Percentiles rank a stretch among this genome's conserved stretches.
phyloP scores from a whole-genome alignment of 257 asterid species.

The Solanum tarapatanum region DNA sequence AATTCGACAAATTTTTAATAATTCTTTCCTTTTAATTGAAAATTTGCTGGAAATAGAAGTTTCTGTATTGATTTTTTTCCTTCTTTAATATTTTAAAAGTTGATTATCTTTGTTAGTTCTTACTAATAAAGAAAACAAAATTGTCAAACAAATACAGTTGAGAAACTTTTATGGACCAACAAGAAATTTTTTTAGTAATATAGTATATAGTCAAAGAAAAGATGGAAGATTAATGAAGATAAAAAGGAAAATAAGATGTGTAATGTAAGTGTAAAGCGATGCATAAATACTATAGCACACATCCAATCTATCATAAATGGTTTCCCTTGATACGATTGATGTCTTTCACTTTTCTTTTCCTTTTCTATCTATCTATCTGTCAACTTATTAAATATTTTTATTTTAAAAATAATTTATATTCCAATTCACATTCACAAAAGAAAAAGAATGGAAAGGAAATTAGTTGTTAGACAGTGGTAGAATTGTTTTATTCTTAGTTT shows the following conservation, averaged over 20 bases:
- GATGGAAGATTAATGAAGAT: background rate
- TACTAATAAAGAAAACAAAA: background rate
- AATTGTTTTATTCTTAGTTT: too few species aligned
- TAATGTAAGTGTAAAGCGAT: conserved; percentile 8
- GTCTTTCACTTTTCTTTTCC: conserved; percentile 21
- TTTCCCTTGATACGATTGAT: conserved; percentile 17
- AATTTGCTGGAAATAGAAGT: background rate
- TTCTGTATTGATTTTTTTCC: background rate
- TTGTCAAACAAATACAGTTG: background rate
- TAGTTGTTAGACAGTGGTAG: too few species aligned
- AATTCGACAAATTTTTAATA: too few species aligned
- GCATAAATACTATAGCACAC: conserved; percentile 18
- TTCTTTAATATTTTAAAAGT: background rate
- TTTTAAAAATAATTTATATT: background rate
- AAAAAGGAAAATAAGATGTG: background rate
- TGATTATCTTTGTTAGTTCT: background rate
- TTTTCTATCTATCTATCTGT: conserved; percentile 8
- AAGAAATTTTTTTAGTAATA: background rate
- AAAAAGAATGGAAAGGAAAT: background rate
- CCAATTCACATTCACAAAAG: background rate
- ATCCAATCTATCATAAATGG: conserved; percentile 19
- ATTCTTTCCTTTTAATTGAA: background rate
- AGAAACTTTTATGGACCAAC: background rate
- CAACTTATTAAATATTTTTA: background rate
- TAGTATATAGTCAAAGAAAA: background rate